Evolutionary conservation across 331 rosid genomes (phyloP).

Genomic region (Erythrophleum ivorense): DNA sequence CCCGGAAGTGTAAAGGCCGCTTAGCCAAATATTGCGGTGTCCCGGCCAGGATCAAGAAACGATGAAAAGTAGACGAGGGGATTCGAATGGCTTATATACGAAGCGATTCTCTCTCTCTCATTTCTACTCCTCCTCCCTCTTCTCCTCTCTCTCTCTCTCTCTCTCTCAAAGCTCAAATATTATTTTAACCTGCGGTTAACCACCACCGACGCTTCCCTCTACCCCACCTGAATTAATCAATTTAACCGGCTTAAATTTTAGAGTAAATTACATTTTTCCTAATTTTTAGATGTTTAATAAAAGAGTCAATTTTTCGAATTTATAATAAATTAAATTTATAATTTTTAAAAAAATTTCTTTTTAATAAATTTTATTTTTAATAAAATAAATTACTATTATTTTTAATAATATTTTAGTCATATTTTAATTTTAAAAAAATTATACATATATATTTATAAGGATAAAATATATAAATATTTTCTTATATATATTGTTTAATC

Average conservation of each 20-base stretch:
- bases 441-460: no score
- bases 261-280: no score
- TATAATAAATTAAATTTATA: no score
- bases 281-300: not conserved
- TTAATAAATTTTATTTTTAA: no score
- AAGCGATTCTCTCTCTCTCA: conserved; percentile 48
- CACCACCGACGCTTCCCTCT: conserved; percentile 63
- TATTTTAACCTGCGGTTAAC: conserved; percentile 59
- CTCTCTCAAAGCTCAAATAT: conserved; percentile 25
- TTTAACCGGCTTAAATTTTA: not conserved
- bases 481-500: no score
- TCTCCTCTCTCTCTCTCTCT: not conserved
- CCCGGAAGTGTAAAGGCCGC: conserved; percentile 51
- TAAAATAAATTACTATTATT: no score
- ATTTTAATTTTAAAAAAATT: no score
- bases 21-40: not conserved
- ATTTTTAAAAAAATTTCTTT: no score
- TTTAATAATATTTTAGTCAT: no score
- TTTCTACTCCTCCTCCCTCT: not conserved
- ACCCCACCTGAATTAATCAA: conserved; percentile 24
- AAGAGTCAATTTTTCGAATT: not conserved
- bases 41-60: conserved; percentile 24
- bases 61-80: conserved; percentile 32
- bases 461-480: no score
- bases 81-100: conserved; percentile 67